Percentiles rank a stretch among this genome's conserved stretches.
Conservation (phyloP, 2,329 filamentous ascomycete species). For the Arthrobotrys iridis region DNA sequence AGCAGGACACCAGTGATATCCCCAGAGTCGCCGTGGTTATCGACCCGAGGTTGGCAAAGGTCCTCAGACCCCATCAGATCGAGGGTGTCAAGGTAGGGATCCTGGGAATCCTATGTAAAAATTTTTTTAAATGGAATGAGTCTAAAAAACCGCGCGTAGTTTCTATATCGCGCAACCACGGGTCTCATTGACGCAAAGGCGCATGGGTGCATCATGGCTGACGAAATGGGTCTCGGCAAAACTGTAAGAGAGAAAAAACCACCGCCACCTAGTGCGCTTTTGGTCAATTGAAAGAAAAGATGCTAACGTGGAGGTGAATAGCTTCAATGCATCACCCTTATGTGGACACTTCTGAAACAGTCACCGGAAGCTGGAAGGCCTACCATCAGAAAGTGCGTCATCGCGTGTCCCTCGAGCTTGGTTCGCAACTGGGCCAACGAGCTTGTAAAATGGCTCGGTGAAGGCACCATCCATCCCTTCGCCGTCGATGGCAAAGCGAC, state of each 20-base stretch:
- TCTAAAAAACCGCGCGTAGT: constrained; percentile 65
- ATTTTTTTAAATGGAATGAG: constrained; percentile 14
- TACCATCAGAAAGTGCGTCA: constrained; percentile 95
- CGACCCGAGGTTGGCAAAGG: constrained; percentile 86
- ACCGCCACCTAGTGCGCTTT: constrained; percentile 2
- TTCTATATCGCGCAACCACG: constrained; percentile 92
- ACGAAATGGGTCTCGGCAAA: constrained; percentile 98
- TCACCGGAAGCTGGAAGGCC: constrained; percentile 92
- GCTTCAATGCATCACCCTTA: constrained; percentile 91
- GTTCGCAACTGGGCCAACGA: constrained; percentile 99
- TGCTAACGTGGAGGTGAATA: constrained; percentile 27
- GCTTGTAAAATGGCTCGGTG: constrained; percentile 92
- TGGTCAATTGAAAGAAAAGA: neutral
- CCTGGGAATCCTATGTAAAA: neutral
- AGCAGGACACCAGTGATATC: constrained; percentile 75
- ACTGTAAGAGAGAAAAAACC: constrained; percentile 70
- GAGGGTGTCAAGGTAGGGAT: constrained; percentile 81
- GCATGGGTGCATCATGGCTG: constrained; percentile 98
- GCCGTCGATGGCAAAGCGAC: constrained; percentile 96
- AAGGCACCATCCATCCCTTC: constrained; percentile 89
- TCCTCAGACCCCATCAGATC: constrained; percentile 93
- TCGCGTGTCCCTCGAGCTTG: constrained; percentile 94
- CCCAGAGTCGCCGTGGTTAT: constrained; percentile 97
- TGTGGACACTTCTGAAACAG: constrained; percentile 97
- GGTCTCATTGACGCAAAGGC: constrained; percentile 94